phyloP scores from a whole-genome alignment of 129 eudicot species.

The Deinandra increscens region DNA sequence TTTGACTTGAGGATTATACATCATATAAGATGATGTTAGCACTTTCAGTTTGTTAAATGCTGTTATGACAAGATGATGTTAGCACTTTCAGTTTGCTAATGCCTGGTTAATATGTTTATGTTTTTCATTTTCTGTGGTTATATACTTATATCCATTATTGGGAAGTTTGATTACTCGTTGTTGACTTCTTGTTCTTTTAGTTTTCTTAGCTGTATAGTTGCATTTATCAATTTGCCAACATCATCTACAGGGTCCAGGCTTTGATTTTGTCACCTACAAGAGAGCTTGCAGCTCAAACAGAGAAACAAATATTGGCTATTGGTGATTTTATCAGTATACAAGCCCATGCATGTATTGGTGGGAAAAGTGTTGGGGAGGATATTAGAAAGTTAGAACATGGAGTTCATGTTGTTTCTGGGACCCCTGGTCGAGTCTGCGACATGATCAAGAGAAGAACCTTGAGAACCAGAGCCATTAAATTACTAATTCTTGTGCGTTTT shows the following conservation, averaged over 20 bases:
- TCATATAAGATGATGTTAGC: not conserved
- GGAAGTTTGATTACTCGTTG: not conserved
- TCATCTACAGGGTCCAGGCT: conserved; percentile 74
- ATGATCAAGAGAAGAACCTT: conserved; percentile 93
- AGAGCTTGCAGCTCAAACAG: conserved; percentile 94
- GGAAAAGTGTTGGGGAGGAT: conserved; percentile 96
- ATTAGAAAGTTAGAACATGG: conserved; percentile 82
- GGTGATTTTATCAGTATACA: conserved; percentile 76
- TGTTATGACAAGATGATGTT: not conserved
- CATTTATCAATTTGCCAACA: conserved; percentile 1
- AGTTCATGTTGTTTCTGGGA: conserved; percentile 94
- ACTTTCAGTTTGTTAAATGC: not conserved
- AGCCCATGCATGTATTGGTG: conserved; percentile 97
- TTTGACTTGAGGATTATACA: not conserved
- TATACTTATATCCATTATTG: not conserved
- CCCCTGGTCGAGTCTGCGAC: conserved; percentile 96
- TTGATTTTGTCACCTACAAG: conserved; percentile 91
- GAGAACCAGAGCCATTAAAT: conserved; percentile 77
- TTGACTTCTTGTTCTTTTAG: not conserved
- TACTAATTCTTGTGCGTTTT: conserved; percentile 71
- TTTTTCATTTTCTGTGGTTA: not conserved
- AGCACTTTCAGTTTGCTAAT: not conserved
- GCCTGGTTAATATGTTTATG: not conserved
- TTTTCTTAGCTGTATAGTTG: not conserved
- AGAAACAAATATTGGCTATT: conserved; percentile 68